Percentiles rank a stretch among this genome's conserved stretches.
Conservation (phyloP, 2,329 filamentous ascomycete species). For the Penicillium italicum region DNA sequence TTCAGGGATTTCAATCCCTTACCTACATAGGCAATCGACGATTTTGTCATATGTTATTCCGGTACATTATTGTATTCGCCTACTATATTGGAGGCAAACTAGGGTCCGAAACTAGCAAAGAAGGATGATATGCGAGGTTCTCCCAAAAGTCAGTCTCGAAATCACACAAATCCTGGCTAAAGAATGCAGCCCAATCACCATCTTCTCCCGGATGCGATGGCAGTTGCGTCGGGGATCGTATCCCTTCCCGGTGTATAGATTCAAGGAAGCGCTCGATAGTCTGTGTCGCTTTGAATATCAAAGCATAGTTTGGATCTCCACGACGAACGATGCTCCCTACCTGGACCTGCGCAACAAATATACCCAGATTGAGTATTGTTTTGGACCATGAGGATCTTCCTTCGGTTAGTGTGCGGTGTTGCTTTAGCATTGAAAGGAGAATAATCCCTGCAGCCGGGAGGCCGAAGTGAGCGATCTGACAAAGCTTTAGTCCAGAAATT, state of each 20-base stretch:
- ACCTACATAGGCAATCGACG: not conserved
- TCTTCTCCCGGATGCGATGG: conserved; percentile 13
- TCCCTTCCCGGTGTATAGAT: conserved; percentile 20
- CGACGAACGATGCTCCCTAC: conserved; percentile 25
- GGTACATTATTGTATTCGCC: not conserved
- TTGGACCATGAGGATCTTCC: conserved; percentile 13
- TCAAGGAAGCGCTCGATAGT: conserved; percentile 28
- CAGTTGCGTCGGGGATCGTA: conserved; percentile 1
- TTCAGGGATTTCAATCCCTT: not conserved
- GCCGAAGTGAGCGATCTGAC: conserved; percentile 28
- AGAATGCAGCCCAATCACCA: conserved; percentile 23
- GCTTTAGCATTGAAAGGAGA: conserved; percentile 27
- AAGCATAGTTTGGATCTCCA: conserved; percentile 25
- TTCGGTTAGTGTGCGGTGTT: conserved; percentile 9
- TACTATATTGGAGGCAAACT: conserved; percentile 16
- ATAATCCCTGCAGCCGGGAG: conserved; percentile 31
- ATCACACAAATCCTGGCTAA: conserved; percentile 26
- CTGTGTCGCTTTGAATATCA: conserved; percentile 26
- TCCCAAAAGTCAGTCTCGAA: conserved; percentile 29
- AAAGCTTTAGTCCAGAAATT: not conserved
- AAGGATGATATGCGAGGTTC: conserved; percentile 27
- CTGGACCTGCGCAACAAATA: conserved; percentile 29
- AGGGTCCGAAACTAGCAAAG: conserved; percentile 20
- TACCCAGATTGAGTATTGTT: conserved; percentile 24
- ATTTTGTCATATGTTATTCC: not conserved